phyloP scores from a whole-genome alignment of 2,329 filamentous ascomycete species.

The Elsinoe perseae region DNA sequence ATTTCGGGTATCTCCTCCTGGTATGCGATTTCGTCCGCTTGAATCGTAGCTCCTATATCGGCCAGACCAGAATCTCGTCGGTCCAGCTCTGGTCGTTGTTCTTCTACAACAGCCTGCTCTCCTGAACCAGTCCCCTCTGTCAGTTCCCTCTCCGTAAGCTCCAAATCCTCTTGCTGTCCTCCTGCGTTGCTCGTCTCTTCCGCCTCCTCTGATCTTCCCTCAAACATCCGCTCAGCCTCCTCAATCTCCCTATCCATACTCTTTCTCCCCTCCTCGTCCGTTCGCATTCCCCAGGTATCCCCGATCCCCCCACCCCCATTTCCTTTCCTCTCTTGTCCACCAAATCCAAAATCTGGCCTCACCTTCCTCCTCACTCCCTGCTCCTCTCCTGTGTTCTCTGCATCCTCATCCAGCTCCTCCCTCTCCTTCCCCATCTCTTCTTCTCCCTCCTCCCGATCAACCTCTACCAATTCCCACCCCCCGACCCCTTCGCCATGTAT shows the following conservation, averaged over 20 bases:
- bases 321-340: not conserved
- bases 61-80: not conserved
- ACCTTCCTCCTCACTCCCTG: not conserved
- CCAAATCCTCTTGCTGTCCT: too few species aligned
- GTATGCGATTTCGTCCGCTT: not conserved
- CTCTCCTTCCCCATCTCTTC: not conserved
- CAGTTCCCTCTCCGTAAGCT: too few species aligned
- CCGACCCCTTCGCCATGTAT: conserved; percentile 16
- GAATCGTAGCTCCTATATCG: not conserved
- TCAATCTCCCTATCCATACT: not conserved
- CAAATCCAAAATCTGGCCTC: not conserved
- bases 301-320: not conserved
- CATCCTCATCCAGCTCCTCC: not conserved
- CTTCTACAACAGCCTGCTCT: not conserved
- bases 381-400: too few species aligned
- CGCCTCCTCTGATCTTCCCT: not conserved
- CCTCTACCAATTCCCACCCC: conserved; percentile 18
- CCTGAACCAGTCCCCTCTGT: not conserved
- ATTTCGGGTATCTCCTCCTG: too few species aligned
- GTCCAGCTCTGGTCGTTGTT: not conserved
- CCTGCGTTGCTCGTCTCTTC: not conserved
- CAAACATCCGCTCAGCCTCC: not conserved
- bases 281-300: not conserved
- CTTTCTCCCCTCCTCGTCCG: not conserved
- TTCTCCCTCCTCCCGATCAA: conserved; percentile 12